Conservation (phyloP, 148 eudicot genomes). For the Dianthus caryophyllus region DNA sequence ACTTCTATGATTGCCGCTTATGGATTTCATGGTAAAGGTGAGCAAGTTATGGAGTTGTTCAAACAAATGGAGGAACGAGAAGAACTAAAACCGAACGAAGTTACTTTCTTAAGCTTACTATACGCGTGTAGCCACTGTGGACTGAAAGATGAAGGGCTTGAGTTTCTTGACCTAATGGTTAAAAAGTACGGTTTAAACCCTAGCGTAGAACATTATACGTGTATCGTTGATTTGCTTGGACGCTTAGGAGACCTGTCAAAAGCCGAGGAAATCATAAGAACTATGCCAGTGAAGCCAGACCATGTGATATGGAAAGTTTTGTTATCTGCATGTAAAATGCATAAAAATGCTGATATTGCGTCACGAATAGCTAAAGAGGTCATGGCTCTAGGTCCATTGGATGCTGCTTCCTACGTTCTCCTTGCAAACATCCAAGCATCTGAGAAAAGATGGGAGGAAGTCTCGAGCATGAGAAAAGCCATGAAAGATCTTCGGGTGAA, state of each 20-base stretch:
- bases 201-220: slow-evolving; percentile 66
- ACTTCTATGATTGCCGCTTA: slow-evolving; percentile 86
- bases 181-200: slow-evolving; percentile 44
- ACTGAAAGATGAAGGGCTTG: slow-evolving; percentile 59
- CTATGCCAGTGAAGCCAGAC: slow-evolving; percentile 71
- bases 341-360: slow-evolving; percentile 65
- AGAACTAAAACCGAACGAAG: slow-evolving; percentile 54
- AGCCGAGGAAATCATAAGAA: slow-evolving; percentile 65
- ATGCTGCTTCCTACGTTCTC: slow-evolving; percentile 70
- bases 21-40: slow-evolving; percentile 82
- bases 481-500: slow-evolving; percentile 64
- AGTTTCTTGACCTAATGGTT: slow-evolving; percentile 55
- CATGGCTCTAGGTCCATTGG: slow-evolving; percentile 46
- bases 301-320: slow-evolving; percentile 77
- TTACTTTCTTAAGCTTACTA: slow-evolving; percentile 76
- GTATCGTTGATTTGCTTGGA: slow-evolving; percentile 78
- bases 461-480: slow-evolving; percentile 56
- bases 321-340: slow-evolving; percentile 72
- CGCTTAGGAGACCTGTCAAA: slow-evolving; percentile 58
- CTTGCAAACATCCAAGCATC: slow-evolving; percentile 69
- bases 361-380: slow-evolving; percentile 58
- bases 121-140: slow-evolving; percentile 87
- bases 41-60: slow-evolving; percentile 56
- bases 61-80: slow-evolving; percentile 45
- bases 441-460: slow-evolving; percentile 61